Percentiles rank a stretch among this genome's conserved stretches.
Conservation (phyloP, 1,139 yeast species). For the Yamadazyma dushanensis region DNA sequence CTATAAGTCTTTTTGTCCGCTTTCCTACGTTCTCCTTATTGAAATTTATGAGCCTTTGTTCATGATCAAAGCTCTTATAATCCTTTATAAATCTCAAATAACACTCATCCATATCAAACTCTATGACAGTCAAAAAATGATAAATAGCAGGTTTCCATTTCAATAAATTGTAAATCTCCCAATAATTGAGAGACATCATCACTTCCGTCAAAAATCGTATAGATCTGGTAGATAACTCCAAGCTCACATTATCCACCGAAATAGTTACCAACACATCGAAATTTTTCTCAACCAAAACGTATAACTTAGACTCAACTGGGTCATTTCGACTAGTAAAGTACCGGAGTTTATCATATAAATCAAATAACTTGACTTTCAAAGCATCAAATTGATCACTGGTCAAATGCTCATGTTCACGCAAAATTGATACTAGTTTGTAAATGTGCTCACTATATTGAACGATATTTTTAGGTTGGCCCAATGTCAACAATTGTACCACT, state of each 20-base stretch:
- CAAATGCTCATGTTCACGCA: constrained; percentile 24
- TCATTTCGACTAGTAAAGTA: constrained; percentile 20
- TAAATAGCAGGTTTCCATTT: constrained; percentile 47
- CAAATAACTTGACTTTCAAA: constrained; percentile 26
- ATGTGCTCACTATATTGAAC: constrained; percentile 44
- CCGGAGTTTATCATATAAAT: constrained; percentile 28
- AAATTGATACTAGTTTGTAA: constrained; percentile 28
- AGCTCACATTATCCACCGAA: constrained; percentile 30
- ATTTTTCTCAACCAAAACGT: constrained; percentile 37
- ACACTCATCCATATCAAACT: constrained; percentile 43
- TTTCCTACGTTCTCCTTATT: constrained; percentile 15
- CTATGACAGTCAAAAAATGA: constrained; percentile 39
- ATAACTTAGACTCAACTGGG: constrained; percentile 34
- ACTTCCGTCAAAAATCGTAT: constrained; percentile 42
- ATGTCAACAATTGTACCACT: constrained; percentile 27
- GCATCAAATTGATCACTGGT: constrained; percentile 5
- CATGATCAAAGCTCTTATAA: constrained; percentile 30
- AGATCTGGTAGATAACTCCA: constrained; percentile 35
- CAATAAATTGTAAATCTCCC: constrained; percentile 47
- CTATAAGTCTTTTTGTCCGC: constrained; percentile 14
- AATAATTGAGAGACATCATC: constrained; percentile 42
- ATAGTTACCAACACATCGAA: constrained; percentile 41
- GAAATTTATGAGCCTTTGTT: constrained; percentile 10
- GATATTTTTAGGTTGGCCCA: constrained; percentile 30
- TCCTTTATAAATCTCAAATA: constrained; percentile 37